phyloP scores from a whole-genome alignment of 345 rosid species.

The Gossypium mustelinum region DNA sequence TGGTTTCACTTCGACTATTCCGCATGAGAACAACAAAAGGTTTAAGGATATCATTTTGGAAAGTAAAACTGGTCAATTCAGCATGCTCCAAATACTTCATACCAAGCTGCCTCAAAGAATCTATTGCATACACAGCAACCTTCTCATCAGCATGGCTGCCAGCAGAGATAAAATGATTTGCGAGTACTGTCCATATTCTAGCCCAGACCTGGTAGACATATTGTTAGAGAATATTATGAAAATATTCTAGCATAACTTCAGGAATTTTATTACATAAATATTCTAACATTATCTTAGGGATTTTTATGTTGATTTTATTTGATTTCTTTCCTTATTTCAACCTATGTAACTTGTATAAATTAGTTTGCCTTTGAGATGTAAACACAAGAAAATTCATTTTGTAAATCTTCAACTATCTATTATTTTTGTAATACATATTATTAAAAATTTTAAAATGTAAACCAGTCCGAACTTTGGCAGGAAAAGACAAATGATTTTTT shows the following conservation, averaged over 20 bases:
- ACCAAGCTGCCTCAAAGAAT: slow-evolving; percentile 72
- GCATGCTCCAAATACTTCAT: slow-evolving; percentile 78
- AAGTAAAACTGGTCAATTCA: slow-evolving; percentile 65
- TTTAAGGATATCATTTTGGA: slow-evolving; percentile 76
- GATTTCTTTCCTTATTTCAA: too few species aligned
- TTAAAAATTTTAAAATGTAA: slow-evolving; percentile 8
- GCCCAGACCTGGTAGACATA: slow-evolving; percentile 64
- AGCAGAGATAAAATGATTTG: slow-evolving; percentile 73
- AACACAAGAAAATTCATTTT: too few species aligned
- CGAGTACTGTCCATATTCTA: slow-evolving; percentile 69
- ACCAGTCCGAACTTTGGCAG: background rate
- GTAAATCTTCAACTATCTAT: too few species aligned
- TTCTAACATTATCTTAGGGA: too few species aligned
- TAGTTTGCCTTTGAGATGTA: too few species aligned
- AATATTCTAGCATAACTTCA: too few species aligned
- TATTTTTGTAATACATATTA: background rate
- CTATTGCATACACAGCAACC: slow-evolving; percentile 68
- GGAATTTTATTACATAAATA: too few species aligned
- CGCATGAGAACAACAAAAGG: slow-evolving; percentile 77
- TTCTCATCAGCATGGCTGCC: slow-evolving; percentile 72
- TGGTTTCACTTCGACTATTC: slow-evolving; percentile 54
- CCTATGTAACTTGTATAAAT: too few species aligned
- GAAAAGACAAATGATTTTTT: background rate
- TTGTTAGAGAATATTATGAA: too few species aligned
- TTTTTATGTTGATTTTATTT: too few species aligned